Evolutionary conservation across 495 filamentous ascomycete genomes (phyloP).

Genomic region (Tuber microsphaerosporum): DNA sequence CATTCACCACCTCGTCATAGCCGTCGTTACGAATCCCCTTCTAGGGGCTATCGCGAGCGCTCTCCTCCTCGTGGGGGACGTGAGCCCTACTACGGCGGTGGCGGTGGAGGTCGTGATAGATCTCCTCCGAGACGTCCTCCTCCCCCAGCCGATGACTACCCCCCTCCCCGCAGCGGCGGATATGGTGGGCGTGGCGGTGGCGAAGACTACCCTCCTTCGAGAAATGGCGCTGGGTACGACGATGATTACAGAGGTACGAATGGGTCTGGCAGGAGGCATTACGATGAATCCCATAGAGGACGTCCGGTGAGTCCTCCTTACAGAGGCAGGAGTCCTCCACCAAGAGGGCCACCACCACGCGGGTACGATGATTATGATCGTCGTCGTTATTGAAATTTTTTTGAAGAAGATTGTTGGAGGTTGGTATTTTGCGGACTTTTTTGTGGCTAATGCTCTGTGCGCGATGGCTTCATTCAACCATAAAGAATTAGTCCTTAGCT

Average conservation of each 20-base stretch:
- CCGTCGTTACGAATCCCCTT: constrained; percentile 34
- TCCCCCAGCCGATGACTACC: constrained; percentile 37
- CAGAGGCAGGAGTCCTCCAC: constrained; percentile 40
- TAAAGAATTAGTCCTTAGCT: constrained; percentile 6
- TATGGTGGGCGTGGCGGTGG: constrained; percentile 34
- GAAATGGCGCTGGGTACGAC: constrained; percentile 36
- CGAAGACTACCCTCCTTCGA: constrained; percentile 39
- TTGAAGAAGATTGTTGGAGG: constrained; percentile 15
- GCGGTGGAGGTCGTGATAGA: constrained; percentile 36
- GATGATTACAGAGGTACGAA: constrained; percentile 31
- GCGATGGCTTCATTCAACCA: constrained; percentile 1
- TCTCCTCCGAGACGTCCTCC: constrained; percentile 32
- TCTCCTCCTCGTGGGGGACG: constrained; percentile 34
- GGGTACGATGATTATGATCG: constrained; percentile 40
- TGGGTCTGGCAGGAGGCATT: constrained; percentile 36
- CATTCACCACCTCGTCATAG: constrained; percentile 40
- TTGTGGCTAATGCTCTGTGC: constrained; percentile 35
- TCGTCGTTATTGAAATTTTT: constrained; percentile 35
- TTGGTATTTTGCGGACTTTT: constrained; percentile 32
- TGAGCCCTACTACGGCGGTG: constrained; percentile 22
- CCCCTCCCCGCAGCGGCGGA: constrained; percentile 27
- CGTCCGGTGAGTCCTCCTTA: constrained; percentile 41
- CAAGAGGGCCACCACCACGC: constrained; percentile 34
- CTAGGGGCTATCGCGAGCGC: constrained; percentile 39
- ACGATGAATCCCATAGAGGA: constrained; percentile 39